Conservation (phyloP, 2,329 filamentous ascomycete genomes). For the Acrocalymma vagum region DNA sequence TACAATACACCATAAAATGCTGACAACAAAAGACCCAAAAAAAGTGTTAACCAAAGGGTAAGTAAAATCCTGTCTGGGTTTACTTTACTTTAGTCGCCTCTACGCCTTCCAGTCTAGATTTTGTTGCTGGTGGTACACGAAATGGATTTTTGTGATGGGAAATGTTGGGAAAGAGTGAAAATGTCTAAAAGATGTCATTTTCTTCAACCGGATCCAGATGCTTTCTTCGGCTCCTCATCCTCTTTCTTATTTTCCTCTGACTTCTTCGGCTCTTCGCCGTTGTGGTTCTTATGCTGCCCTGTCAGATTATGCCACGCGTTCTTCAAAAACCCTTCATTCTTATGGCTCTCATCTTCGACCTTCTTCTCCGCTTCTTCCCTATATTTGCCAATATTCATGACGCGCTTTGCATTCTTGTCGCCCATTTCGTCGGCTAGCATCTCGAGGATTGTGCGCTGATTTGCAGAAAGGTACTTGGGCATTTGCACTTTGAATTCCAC, state of each 20-base stretch:
- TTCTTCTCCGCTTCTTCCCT: slow-evolving; percentile 28
- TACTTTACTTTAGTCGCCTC: too few relatives aligned
- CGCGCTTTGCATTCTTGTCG: slow-evolving; percentile 87
- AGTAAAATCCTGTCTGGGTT: too few relatives aligned
- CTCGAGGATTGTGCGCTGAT: slow-evolving; percentile 91
- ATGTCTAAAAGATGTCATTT: too few relatives aligned
- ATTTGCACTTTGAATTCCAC: slow-evolving; percentile 96
- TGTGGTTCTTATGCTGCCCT: slow-evolving; percentile 65
- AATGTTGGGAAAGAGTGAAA: too few relatives aligned
- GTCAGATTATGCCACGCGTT: slow-evolving; percentile 92
- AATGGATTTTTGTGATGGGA: too few relatives aligned
- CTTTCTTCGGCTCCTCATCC: slow-evolving; percentile 36
- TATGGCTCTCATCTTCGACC: slow-evolving; percentile 59
- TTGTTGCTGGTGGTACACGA: too few relatives aligned
- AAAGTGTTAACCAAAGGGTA: too few relatives aligned
- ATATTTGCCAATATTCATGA: slow-evolving; percentile 80
- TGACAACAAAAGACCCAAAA: too few relatives aligned
- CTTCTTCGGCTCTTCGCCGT: slow-evolving; percentile 41
- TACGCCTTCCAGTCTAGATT: too few relatives aligned
- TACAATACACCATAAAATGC: too few relatives aligned
- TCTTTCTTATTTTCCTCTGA: slow-evolving; percentile 36
- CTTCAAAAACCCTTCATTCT: slow-evolving; percentile 90
- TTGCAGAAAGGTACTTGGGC: slow-evolving; percentile 91
- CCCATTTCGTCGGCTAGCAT: slow-evolving; percentile 97
- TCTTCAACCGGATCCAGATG: slow-evolving; percentile 44